A percentile compares a stretch with the other conserved stretches of the same genome.
Evolutionary conservation across 306 rosid genomes (phyloP).

Genomic region (Argentina anserina): DNA sequence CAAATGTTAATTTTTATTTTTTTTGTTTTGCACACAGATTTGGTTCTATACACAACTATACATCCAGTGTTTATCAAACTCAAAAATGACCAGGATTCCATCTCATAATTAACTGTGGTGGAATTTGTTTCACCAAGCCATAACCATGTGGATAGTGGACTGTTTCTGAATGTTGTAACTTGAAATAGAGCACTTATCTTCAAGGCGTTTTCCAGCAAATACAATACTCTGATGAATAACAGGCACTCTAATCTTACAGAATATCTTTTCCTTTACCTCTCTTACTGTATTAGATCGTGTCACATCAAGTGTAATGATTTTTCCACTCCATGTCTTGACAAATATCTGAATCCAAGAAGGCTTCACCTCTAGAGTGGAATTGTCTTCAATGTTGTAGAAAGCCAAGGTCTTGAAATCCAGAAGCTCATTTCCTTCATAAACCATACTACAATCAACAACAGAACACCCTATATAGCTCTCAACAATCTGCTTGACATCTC

Average conservation of each 20-base stretch:
- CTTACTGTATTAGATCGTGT: background rate
- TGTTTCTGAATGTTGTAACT: conserved; percentile 20
- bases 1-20: background rate
- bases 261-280: conserved; percentile 12
- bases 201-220: conserved; percentile 12
- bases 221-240: conserved; percentile 6
- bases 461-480: conserved; percentile 19
- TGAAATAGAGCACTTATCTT: conserved; percentile 1
- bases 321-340: conserved; percentile 20
- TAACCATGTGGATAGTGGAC: conserved; percentile 31
- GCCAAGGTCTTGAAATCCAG: conserved; percentile 14
- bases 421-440: conserved; percentile 13
- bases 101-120: background rate
- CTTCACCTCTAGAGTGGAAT: conserved; percentile 9
- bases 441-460: conserved; percentile 4
- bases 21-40: background rate
- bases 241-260: conserved; percentile 8
- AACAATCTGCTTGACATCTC: conserved; percentile 11
- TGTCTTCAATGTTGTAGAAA: conserved; percentile 14
- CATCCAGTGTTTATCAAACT: background rate
- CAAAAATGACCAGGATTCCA: background rate
- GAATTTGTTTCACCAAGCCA: conserved; percentile 8
- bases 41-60: background rate
- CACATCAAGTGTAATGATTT: conserved; percentile 21
- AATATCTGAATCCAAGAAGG: conserved; percentile 22